These are phyloP conservation scores for Amoebophrya sp. DNA, from an alignment of 169 alveolate genomes.

Conservation along the genomic window DNA sequence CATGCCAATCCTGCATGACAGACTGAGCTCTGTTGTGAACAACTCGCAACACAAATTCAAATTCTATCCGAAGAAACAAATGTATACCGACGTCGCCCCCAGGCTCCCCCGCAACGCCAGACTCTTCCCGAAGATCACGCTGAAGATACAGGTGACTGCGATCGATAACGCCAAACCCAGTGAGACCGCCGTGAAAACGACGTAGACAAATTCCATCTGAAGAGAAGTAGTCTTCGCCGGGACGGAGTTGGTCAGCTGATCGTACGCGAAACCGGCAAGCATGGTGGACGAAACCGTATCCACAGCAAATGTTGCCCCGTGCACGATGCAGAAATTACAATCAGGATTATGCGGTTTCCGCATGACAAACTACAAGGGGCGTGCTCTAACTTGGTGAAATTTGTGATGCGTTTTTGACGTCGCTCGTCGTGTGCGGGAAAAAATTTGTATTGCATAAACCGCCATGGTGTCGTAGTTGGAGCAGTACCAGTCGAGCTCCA, in stretches of 20 bases:
- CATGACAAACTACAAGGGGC: neutral
- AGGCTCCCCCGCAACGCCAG: constrained; percentile 46
- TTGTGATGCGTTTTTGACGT: neutral
- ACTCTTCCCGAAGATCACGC: constrained; percentile 49
- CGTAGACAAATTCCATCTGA: constrained; percentile 36
- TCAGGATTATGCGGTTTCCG: neutral
- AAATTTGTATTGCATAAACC: neutral
- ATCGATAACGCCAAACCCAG: constrained; percentile 45
- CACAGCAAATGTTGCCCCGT: neutral
- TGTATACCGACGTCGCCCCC: constrained; percentile 34
- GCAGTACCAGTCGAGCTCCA: constrained; percentile 49
- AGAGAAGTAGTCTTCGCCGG: constrained; percentile 34
- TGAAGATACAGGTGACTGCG: constrained; percentile 38
- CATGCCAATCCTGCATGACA: no score
- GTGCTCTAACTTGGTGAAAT: neutral
- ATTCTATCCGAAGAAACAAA: no score
- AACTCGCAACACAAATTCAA: no score
- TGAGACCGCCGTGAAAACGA: constrained; percentile 30
- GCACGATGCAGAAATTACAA: neutral
- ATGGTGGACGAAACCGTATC: constrained; percentile 12
- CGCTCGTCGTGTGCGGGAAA: neutral
- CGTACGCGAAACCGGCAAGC: constrained; percentile 48
- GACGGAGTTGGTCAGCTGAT: constrained; percentile 38
- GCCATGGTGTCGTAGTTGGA: constrained; percentile 50
- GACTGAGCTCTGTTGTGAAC: no score